Evolutionary conservation across 805 yeast genomes (phyloP), one percentile per base, ranked within the genome.

Genomic region (Teunomyces lycoperdinae): DNA sequence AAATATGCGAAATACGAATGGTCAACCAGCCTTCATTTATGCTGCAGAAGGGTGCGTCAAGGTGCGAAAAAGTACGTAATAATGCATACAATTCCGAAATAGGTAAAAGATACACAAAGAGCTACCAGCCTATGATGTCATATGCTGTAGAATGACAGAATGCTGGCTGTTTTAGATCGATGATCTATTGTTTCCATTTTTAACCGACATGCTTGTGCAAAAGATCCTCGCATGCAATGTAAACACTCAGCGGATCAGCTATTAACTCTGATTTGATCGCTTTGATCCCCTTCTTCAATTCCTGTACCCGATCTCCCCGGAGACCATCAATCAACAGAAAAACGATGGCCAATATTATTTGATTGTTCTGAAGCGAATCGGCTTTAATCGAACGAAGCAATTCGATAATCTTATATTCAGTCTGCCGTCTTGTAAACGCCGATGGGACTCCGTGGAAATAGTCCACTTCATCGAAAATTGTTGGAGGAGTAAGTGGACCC

Each of bases 341-440:
- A 6, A 26, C 17, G 9, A 13, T 38, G 41, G 27, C 16, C 30
- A 38, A 38, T 10, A 38, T 24, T 26, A 20, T 13, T 9, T 38
- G 29, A 9, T 26, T 20, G 10, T 38, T n/a, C 30, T 10, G 30
- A 3, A 17, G 30, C 16, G 27, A 20, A n/a, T 38, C 30, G 11
- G 16, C 28, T 8, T 26, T 38, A 14, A 26, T 26, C 11, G 41
- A 38, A 28, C 41, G 41, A 20, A 38, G 30, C 30, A 38, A 51
- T 5, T 56, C 47, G 9, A 66, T 50, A 3, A 70, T 54, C 8
- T 64, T 40, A 14, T 68, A 43, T 48, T 74, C 77, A 3, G 71
- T 64, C 46, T 69, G 64, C 33, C 71, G 58, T 49, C 65, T 63
- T 1, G 71, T 64, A 48, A 62, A 67, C 1, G 58, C 44, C 0